A percentile compares a stretch with the other conserved stretches of the same genome.
Conservation (phyloP, 768 basidiomycete genomes). For the Lactarius evosmus region DNA sequence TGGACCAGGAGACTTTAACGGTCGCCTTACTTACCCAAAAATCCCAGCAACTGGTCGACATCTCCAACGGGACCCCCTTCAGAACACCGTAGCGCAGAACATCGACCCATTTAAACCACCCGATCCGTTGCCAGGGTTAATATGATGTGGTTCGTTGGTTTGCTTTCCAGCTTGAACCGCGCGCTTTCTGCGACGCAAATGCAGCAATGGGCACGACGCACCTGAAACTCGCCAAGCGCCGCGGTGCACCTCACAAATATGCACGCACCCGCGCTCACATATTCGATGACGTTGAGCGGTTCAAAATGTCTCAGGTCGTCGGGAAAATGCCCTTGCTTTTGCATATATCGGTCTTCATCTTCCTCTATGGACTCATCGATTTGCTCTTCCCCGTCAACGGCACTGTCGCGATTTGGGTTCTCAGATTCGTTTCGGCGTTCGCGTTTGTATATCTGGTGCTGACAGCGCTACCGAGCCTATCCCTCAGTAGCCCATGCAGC, state of each 20-base stretch:
- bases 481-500: neutral
- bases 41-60: neutral
- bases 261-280: neutral
- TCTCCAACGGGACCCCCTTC: neutral
- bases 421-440: neutral
- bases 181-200: constrained; percentile 4
- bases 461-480: neutral
- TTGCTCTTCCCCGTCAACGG: neutral
- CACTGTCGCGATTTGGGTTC: neutral
- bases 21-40: neutral
- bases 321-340: neutral
- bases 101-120: neutral
- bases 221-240: neutral
- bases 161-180: constrained; percentile 1
- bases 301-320: neutral
- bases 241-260: neutral
- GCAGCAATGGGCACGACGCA: constrained; percentile 13
- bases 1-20: constrained; percentile 3
- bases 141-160: constrained; percentile 9
- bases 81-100: no score
- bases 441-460: neutral
- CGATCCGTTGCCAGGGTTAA: constrained; percentile 3
- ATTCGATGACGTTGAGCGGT: neutral
- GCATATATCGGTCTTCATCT: constrained; percentile 1
- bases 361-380: neutral